phyloP scores from a whole-genome alignment of 2,329 filamentous ascomycete species.

The Ophiocordyceps camponoti-saundersi region DNA sequence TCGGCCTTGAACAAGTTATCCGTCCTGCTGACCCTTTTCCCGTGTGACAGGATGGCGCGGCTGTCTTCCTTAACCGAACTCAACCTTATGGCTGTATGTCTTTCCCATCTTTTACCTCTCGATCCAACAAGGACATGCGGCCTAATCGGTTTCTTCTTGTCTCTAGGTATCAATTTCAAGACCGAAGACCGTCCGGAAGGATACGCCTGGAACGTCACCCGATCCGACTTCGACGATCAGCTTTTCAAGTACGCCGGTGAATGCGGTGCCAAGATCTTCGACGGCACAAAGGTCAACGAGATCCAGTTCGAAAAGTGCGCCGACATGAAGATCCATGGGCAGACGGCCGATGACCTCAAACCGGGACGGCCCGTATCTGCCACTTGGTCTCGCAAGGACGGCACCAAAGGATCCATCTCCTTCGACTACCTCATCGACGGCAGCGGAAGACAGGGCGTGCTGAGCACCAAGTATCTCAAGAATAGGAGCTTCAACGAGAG shows the following conservation, averaged over 20 bases:
- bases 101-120: not conserved
- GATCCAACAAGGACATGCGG: no score
- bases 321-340: not conserved
- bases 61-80: conserved; percentile 18
- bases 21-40: no score
- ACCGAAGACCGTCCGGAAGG: conserved; percentile 17
- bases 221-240: conserved; percentile 26
- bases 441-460: conserved; percentile 23
- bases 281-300: conserved; percentile 17
- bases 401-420: conserved; percentile 18
- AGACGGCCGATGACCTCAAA: not conserved
- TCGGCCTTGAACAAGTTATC: no score
- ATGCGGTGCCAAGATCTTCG: conserved; percentile 21
- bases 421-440: conserved; percentile 33
- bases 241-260: conserved; percentile 23
- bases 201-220: conserved; percentile 27
- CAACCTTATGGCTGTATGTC: conserved; percentile 16
- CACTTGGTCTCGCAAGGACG: conserved; percentile 15
- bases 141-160: no score
- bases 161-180: conserved; percentile 23
- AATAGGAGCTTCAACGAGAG: conserved; percentile 27
- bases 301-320: conserved; percentile 12
- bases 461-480: conserved; percentile 30
- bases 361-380: conserved; percentile 18
- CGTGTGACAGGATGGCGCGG: conserved; percentile 18